Evolutionary conservation across 805 yeast species (phyloP).

Genomic region (Lachancea waltii): DNA sequence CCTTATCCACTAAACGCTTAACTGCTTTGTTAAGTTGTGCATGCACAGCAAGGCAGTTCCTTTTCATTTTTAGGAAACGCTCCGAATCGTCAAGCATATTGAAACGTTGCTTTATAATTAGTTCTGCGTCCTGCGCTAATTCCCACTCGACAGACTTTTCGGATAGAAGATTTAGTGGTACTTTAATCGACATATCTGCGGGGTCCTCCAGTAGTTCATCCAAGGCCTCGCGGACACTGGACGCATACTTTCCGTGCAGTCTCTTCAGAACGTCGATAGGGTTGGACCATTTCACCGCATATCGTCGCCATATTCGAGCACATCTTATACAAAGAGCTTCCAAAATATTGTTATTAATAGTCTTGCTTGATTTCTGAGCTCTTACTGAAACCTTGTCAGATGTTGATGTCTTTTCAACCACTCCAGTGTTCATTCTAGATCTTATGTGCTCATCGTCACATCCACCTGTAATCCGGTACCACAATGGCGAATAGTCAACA

Average conservation of each 20-base stretch:
- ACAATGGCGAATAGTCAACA: slow-evolving; percentile 32
- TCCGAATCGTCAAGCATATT: slow-evolving; percentile 15
- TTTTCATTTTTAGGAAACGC: slow-evolving; percentile 16
- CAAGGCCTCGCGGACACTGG: slow-evolving; percentile 9
- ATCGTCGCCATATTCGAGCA: slow-evolving; percentile 86
- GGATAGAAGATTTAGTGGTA: slow-evolving; percentile 16
- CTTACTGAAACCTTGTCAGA: slow-evolving; percentile 16
- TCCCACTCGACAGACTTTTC: slow-evolving; percentile 60
- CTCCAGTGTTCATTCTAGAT: slow-evolving; percentile 20
- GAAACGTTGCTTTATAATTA: slow-evolving; percentile 46
- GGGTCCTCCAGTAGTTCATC: slow-evolving; percentile 18
- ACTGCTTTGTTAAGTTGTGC: slow-evolving; percentile 19
- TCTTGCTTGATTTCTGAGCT: slow-evolving; percentile 25
- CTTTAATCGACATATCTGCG: slow-evolving; percentile 12
- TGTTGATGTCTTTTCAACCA: slow-evolving; percentile 14
- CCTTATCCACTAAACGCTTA: slow-evolving; percentile 15
- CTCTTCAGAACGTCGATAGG: slow-evolving; percentile 61
- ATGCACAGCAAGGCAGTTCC: slow-evolving; percentile 18
- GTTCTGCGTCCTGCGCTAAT: slow-evolving; percentile 52
- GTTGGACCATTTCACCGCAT: slow-evolving; percentile 80
- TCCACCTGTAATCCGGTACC: slow-evolving; percentile 33
- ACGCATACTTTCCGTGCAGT: slow-evolving; percentile 22
- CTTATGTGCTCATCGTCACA: slow-evolving; percentile 24
- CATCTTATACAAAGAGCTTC: slow-evolving; percentile 77
- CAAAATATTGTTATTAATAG: slow-evolving; percentile 28